phyloP scores from a whole-genome alignment of 2,329 filamentous ascomycete genomes.

The Xylaria sp. region DNA sequence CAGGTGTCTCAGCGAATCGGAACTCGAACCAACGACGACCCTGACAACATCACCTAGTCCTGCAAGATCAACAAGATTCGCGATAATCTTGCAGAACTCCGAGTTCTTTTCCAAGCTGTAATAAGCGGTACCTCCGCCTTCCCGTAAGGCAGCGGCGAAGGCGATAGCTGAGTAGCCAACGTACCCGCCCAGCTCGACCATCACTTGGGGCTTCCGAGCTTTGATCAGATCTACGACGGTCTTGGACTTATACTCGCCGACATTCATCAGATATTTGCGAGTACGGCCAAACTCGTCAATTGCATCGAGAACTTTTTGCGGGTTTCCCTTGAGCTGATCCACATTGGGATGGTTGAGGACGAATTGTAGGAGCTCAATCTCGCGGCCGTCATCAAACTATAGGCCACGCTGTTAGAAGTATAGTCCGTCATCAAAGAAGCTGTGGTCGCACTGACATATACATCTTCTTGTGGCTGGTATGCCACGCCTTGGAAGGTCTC shows the following conservation, averaged over 20 bases:
- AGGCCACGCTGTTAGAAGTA: neutral
- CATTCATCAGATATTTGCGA: constrained; percentile 81
- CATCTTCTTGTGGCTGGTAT: constrained; percentile 56
- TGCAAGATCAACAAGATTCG: constrained; percentile 76
- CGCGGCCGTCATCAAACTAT: constrained; percentile 76
- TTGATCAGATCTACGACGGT: constrained; percentile 76
- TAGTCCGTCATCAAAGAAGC: neutral
- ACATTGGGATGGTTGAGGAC: constrained; percentile 71
- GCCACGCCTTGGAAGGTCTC: constrained; percentile 53
- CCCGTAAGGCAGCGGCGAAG: constrained; percentile 74
- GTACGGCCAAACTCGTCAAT: constrained; percentile 77
- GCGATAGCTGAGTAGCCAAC: constrained; percentile 84
- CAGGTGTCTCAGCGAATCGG: constrained; percentile 72
- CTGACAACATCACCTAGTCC: constrained; percentile 77
- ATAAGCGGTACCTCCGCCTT: constrained; percentile 73
- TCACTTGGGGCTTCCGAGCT: constrained; percentile 71
- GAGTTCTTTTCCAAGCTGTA: constrained; percentile 79
- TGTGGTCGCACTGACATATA: constrained; percentile 49
- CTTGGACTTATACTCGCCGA: constrained; percentile 78
- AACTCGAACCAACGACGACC: constrained; percentile 76
- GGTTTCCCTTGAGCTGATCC: constrained; percentile 71
- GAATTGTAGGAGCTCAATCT: constrained; percentile 77
- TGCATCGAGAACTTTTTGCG: constrained; percentile 70
- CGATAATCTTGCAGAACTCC: constrained; percentile 77
- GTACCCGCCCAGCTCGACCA: constrained; percentile 85